Evolutionary conservation across 441 rosid genomes (phyloP).

Genomic region (Brassica hybrid): DNA sequence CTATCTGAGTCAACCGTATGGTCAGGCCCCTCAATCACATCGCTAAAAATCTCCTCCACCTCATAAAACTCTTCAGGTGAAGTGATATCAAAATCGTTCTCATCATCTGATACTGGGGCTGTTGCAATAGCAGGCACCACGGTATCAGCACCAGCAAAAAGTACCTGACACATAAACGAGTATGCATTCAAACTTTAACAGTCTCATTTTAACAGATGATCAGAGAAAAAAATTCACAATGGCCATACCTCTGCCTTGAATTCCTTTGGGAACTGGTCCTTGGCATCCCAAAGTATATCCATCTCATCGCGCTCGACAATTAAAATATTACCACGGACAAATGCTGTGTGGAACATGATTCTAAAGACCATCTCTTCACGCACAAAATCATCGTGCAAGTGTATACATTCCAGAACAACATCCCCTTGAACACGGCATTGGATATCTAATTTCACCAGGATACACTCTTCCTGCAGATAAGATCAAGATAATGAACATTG

Average conservation of each 20-base stretch:
- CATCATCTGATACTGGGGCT: slow-evolving; percentile 56
- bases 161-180: slow-evolving; percentile 87
- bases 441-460: slow-evolving; percentile 76
- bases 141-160: slow-evolving; percentile 80
- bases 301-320: slow-evolving; percentile 74
- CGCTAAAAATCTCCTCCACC: slow-evolving; percentile 94
- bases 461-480: slow-evolving; percentile 75
- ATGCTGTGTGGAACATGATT: slow-evolving; percentile 90
- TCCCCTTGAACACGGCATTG: slow-evolving; percentile 91
- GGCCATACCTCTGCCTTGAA: slow-evolving; percentile 87
- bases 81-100: slow-evolving; percentile 60
- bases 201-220: slow-evolving; percentile 40
- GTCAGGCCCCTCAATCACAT: slow-evolving; percentile 65
- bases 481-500: slow-evolving; percentile 26
- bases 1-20: slow-evolving; percentile 53
- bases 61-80: slow-evolving; percentile 96
- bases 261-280: slow-evolving; percentile 74
- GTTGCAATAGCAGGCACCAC: slow-evolving; percentile 62
- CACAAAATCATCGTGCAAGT: slow-evolving; percentile 72
- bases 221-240: slow-evolving; percentile 38
- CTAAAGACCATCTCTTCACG: slow-evolving; percentile 83
- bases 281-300: slow-evolving; percentile 86
- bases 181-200: slow-evolving; percentile 68
- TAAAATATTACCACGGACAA: slow-evolving; percentile 77
- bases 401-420: slow-evolving; percentile 90